Conservation (phyloP, 495 filamentous ascomycete species). For the Daldinia decipiens region DNA sequence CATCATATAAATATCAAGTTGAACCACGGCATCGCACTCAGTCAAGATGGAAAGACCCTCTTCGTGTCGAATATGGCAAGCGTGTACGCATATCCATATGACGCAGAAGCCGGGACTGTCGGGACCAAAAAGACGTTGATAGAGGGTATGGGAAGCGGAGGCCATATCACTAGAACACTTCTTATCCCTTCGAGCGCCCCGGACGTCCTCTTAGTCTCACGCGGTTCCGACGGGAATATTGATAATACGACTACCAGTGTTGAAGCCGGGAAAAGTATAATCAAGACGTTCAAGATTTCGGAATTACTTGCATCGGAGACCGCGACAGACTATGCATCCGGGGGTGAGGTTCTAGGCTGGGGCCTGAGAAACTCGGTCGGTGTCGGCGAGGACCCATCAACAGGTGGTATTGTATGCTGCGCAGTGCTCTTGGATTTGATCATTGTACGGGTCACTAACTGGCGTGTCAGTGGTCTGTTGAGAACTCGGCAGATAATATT, state of each 20-base stretch:
- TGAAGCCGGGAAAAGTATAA: slow-evolving; percentile 63
- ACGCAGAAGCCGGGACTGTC: slow-evolving; percentile 57
- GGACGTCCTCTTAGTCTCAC: slow-evolving; percentile 63
- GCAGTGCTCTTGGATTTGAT: not conserved
- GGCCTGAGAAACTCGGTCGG: slow-evolving; percentile 75
- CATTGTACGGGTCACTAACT: slow-evolving; percentile 25
- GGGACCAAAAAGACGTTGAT: slow-evolving; percentile 59
- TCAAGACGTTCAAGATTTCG: slow-evolving; percentile 67
- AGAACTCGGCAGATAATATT: slow-evolving; percentile 73
- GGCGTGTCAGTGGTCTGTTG: slow-evolving; percentile 64
- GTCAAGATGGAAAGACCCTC: slow-evolving; percentile 67
- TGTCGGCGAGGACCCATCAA: slow-evolving; percentile 66
- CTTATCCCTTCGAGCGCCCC: slow-evolving; percentile 60
- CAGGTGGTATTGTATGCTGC: slow-evolving; percentile 59
- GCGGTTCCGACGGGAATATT: slow-evolving; percentile 67
- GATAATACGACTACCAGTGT: slow-evolving; percentile 59
- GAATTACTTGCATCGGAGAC: slow-evolving; percentile 43
- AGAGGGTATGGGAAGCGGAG: slow-evolving; percentile 61
- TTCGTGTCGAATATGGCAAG: slow-evolving; percentile 66
- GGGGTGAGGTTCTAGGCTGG: slow-evolving; percentile 69
- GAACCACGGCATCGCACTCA: slow-evolving; percentile 72
- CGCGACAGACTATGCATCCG: slow-evolving; percentile 56
- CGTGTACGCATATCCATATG: slow-evolving; percentile 68
- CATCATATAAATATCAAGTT: slow-evolving; percentile 49
- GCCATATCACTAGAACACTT: slow-evolving; percentile 67